Percentiles rank a stretch among this genome's conserved stretches.
phyloP scores from a whole-genome alignment of 1,139 yeast species.

The Suhomyces terraborum region DNA sequence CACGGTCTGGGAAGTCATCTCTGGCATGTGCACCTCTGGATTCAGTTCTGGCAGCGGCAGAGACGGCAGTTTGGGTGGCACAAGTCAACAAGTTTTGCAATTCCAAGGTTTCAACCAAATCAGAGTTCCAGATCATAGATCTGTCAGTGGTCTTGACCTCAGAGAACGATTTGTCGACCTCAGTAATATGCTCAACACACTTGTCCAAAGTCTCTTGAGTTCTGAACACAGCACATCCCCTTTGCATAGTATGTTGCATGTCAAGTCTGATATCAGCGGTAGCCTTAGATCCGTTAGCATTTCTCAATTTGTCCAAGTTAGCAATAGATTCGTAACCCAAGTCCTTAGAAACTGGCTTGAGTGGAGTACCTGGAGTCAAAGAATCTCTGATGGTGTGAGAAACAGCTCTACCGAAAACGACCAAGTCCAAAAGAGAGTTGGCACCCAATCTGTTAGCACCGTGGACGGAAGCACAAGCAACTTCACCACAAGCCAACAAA shows the following conservation, averaged over 20 bases:
- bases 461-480: slow-evolving; percentile 98
- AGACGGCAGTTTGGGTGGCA: slow-evolving; percentile 92
- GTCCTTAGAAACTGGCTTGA: slow-evolving; percentile 72
- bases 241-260: slow-evolving; percentile 97
- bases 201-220: slow-evolving; percentile 88
- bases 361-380: slow-evolving; percentile 87
- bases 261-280: slow-evolving; percentile 88
- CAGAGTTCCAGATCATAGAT: slow-evolving; percentile 99
- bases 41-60: slow-evolving; percentile 95
- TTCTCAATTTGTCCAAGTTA: slow-evolving; percentile 86
- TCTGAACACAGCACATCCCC: slow-evolving; percentile 96
- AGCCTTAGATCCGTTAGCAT: slow-evolving; percentile 74
- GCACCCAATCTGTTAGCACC: slow-evolving; percentile 99
- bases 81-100: slow-evolving; percentile 95
- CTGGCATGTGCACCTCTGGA: slow-evolving; percentile 99
- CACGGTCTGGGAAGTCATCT: slow-evolving; percentile 96
- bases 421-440: slow-evolving; percentile 95
- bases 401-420: slow-evolving; percentile 98
- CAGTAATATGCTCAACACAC: slow-evolving; percentile 80
- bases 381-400: slow-evolving; percentile 87
- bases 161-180: slow-evolving; percentile 69
- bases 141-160: slow-evolving; percentile 86
- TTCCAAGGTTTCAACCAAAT: slow-evolving; percentile 93
- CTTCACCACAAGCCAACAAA: slow-evolving; percentile 96
- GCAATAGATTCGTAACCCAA: slow-evolving; percentile 88